Conservation (phyloP, 1,284 basidiomycete species). For the Ustilago shanxiensis region DNA sequence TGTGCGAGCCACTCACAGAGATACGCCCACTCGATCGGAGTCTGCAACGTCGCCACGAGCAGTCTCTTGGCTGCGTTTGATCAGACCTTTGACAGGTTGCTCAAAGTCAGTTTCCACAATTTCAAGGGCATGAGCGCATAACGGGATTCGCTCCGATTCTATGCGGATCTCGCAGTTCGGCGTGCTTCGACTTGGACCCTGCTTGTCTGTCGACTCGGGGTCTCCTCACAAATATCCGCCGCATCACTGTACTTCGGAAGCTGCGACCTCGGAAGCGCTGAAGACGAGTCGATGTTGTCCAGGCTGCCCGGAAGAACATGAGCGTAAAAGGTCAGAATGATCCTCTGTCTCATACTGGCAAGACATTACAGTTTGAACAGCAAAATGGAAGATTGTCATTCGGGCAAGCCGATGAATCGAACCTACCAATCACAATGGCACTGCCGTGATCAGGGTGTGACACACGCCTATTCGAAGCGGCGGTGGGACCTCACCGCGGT, state of each 20-base stretch:
- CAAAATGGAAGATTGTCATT: too few relatives aligned
- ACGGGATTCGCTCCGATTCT: not conserved
- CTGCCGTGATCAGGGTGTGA: constrained; percentile 8
- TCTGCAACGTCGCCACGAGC: not conserved
- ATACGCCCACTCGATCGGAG: constrained; percentile 6
- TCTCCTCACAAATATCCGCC: not conserved
- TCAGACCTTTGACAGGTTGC: constrained; percentile 21
- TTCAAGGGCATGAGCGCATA: not conserved
- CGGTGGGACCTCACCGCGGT: constrained; percentile 7
- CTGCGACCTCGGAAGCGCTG: not conserved
- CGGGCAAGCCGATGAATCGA: not conserved
- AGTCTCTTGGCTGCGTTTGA: constrained; percentile 1
- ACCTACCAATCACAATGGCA: not conserved
- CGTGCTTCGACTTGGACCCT: not conserved
- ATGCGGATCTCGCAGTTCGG: constrained; percentile 9
- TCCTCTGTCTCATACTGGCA: too few relatives aligned
- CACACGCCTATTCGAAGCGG: not conserved
- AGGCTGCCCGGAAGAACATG: not conserved
- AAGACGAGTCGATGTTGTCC: not conserved
- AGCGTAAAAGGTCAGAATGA: too few relatives aligned
- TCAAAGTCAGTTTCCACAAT: not conserved
- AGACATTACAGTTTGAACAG: too few relatives aligned
- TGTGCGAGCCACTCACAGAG: not conserved
- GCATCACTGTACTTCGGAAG: not conserved
- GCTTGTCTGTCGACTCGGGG: not conserved